phyloP scores from a whole-genome alignment of 305 asterid species.

The Fraxinus dipetala region DNA sequence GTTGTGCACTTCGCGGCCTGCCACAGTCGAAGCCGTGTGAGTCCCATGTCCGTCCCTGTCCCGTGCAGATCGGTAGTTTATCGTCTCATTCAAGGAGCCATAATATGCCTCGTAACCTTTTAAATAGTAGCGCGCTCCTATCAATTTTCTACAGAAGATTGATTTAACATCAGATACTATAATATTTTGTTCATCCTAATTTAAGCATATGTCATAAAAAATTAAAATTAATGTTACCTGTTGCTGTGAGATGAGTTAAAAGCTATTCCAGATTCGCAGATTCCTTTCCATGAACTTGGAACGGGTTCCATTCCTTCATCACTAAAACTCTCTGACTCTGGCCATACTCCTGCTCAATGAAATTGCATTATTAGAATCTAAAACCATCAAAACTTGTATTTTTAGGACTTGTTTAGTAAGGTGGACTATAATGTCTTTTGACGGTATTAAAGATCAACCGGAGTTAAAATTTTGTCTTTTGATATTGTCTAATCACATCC shows the following conservation, averaged over 20 bases:
- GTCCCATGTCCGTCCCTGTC: conserved; percentile 34
- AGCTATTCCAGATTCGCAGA: conserved; percentile 29
- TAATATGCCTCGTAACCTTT: conserved; percentile 23
- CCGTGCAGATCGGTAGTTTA: conserved; percentile 28
- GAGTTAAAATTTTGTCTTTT: too few relatives aligned
- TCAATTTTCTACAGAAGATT: conserved; percentile 22
- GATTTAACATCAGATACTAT: background rate
- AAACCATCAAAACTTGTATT: background rate
- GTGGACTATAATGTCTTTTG: background rate
- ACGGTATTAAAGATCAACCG: background rate
- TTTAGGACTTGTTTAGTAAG: too few relatives aligned
- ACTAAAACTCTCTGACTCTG: conserved; percentile 35
- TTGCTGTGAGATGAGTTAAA: conserved; percentile 37
- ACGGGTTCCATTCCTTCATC: conserved; percentile 41
- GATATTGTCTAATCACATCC: background rate
- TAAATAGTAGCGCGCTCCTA: conserved; percentile 32
- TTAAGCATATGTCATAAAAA: background rate
- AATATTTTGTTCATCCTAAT: background rate
- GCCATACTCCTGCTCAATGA: conserved; percentile 34
- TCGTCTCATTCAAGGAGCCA: conserved; percentile 13
- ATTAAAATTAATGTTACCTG: conserved; percentile 14
- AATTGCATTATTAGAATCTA: background rate
- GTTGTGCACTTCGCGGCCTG: conserved; percentile 24
- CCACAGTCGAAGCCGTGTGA: conserved; percentile 32
- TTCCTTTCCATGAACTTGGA: conserved; percentile 37